Conservation (phyloP, 768 basidiomycete genomes). For the Exidia glandulosa region DNA sequence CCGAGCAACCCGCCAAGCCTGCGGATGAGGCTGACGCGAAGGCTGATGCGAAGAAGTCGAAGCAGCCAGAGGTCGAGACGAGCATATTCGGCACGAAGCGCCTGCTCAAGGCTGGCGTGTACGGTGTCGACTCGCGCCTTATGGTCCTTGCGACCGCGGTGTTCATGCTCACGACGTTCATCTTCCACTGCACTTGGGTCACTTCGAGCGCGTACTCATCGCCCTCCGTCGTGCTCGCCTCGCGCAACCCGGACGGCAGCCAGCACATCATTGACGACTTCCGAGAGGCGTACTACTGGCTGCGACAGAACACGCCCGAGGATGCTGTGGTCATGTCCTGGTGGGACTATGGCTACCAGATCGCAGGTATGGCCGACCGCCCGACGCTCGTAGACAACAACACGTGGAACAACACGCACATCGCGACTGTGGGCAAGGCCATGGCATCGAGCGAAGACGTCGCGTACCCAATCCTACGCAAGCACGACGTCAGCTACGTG, state of each 20-base stretch:
- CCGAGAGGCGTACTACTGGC: constrained; percentile 98
- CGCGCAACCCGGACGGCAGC: constrained; percentile 66
- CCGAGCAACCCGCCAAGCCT: constrained; percentile 13
- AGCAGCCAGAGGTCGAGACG: too few relatives aligned
- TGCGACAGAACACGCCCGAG: constrained; percentile 87
- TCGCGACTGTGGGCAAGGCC: constrained; percentile 97
- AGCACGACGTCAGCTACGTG: constrained; percentile 96
- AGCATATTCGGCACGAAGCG: background rate
- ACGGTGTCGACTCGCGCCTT: constrained; percentile 75
- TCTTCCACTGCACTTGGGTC: constrained; percentile 94
- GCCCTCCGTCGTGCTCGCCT: constrained; percentile 90
- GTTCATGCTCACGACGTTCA: constrained; percentile 78
- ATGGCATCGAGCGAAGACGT: constrained; percentile 93
- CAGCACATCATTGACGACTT: constrained; percentile 98
- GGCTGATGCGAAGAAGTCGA: too few relatives aligned
- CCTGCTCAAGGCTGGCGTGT: constrained; percentile 45
- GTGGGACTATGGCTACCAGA: constrained; percentile 99
- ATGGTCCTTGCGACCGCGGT: constrained; percentile 64
- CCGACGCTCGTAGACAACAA: constrained; percentile 97
- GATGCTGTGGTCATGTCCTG: constrained; percentile 95
- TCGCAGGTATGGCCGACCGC: constrained; percentile 97
- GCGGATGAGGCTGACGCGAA: constrained; percentile 18
- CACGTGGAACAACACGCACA: constrained; percentile 99
- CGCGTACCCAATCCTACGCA: constrained; percentile 91
- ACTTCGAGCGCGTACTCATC: constrained; percentile 93